Conservation (phyloP, 371 early-diverging fungal species). For the Coemansia linderi region DNA sequence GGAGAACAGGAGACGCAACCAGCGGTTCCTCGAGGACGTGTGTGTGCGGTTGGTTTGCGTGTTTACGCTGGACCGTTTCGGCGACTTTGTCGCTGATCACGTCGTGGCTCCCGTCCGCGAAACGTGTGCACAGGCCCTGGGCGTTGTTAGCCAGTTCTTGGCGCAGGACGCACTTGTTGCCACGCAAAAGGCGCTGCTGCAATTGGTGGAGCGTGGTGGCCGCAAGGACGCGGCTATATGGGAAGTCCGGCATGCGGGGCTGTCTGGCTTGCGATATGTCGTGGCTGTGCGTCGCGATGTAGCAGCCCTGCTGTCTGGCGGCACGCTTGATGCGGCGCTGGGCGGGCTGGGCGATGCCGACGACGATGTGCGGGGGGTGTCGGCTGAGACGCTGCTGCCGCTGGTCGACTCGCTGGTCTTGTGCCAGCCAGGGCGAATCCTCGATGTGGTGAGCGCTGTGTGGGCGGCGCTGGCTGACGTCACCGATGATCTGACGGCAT, state of each 20-base stretch:
- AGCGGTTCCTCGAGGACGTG: conserved; percentile 83
- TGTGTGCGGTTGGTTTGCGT: conserved; percentile 88
- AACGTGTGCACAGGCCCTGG: conserved; percentile 91
- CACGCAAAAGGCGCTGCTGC: conserved; percentile 44
- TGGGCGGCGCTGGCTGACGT: conserved; percentile 84
- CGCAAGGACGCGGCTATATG: conserved; percentile 62
- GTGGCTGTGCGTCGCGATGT: conserved; percentile 90
- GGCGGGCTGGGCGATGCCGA: conserved; percentile 73
- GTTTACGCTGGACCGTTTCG: conserved; percentile 92
- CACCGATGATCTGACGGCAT: conserved; percentile 90
- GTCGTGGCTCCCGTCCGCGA: conserved; percentile 96
- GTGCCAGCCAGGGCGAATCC: conserved; percentile 65
- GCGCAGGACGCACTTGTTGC: conserved; percentile 40
- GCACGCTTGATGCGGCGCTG: conserved; percentile 59
- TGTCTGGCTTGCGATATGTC: conserved; percentile 92
- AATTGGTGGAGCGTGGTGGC: conserved; percentile 33
- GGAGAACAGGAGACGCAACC: conserved; percentile 70
- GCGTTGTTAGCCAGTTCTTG: conserved; percentile 78
- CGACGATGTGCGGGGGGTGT: conserved; percentile 92
- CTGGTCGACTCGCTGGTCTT: conserved; percentile 79
- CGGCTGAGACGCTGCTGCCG: conserved; percentile 87
- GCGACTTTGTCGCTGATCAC: conserved; percentile 95
- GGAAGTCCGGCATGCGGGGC: conserved; percentile 93
- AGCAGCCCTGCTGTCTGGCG: conserved; percentile 68
- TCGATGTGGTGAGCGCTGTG: conserved; percentile 73